Evolutionary conservation across 768 basidiomycete genomes (phyloP), one percentile per base, ranked within the genome.

Genomic region (Tephrocybe rancida): DNA sequence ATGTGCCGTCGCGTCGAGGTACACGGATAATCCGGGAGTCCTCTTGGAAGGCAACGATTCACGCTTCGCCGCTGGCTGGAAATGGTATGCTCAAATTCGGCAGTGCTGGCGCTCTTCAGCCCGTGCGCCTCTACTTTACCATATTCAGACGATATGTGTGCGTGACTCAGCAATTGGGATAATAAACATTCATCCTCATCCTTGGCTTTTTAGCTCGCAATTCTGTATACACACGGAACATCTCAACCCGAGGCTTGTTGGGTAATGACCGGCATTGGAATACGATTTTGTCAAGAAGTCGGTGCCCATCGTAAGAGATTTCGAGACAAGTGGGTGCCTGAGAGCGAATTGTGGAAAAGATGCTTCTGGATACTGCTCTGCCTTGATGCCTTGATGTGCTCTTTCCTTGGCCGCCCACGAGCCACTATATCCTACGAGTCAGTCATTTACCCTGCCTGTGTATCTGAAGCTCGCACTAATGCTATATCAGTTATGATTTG

Each of bases 111-210:
- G 80, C 64, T 77, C 76, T 0, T 68, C 89, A 29, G 73, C 87
- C 18, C 74, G 81, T 0, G 76, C 79, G 11, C 81, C 87, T 2
- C 73, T 77, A 5, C 61, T 93, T 48, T 83, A 84, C 63, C 89
- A 91, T 60, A 69, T 95, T 21, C 92, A 95, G 64, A 77, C 76
- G 19, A 84, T 83, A 61, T 76, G 78, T 61, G 85, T 86, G 64
- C 52, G 80, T 64, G n/a, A 3, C 44, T 41, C 68, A 4, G 70
- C 70, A 5, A 14, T 24, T 4, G 2, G 21, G n/a, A n/a, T 18
- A 8, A 37, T 24, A 37, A n/a, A 24, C 14, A 13, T 19, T 51
- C 14, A 25, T n/a, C 16, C 22, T 39, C 18, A 18, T 18, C 19
- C 21, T 32, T 29, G 5, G 35, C 5, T 16, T 4, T 13, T 4